Evolutionary conservation across 2,329 filamentous ascomycete species (phyloP), one percentile per base, ranked within the genome.

Genomic region (Penicillium sp.): DNA sequence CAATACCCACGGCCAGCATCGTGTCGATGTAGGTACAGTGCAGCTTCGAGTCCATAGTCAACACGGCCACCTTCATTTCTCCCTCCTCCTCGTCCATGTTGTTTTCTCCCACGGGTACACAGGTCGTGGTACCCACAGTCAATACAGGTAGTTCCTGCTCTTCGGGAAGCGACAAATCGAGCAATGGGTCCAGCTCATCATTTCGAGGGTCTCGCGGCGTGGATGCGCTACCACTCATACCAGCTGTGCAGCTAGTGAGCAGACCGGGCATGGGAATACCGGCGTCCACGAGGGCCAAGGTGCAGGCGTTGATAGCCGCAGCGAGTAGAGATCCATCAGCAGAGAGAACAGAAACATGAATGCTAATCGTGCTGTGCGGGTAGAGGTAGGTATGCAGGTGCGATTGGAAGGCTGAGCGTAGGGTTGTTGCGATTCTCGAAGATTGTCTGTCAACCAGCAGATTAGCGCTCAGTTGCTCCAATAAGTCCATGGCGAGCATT

Each of bases 211-310:
- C 75, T 12, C 72, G 73, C 6, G 78, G 76, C 4, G 77, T 80
- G 28, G 77, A 79, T 15, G 78, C 78, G 58, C 76, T 78, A 6
- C 78, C 78, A 15, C 89, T 80, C 74, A 80, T 91, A 4, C 93
- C 95, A 0, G 92, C 91, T 0, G 93, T 97, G 79, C 92, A 96
- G 6, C 93, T 92, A 24, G 89, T 88, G 2, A 98, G 86, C 75
- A 97, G 96, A 74, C 96, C 92, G 2, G 89, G 88, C 93, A 98
- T 97, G 26, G 95, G 95, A 22, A 99, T 90, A 56, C 95, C 95
- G 0, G 95, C 95, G 75, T 99, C 95, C 65, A 98, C 89, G 24
- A 98, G 87, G 0, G 95, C 95, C 13, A 99, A 86, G 0, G 94
- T 97, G 0, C 91, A 87, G 4, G 95, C 95, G 73, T 99, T 99